A percentile compares a stretch with the other conserved stretches of the same genome.
phyloP scores from a whole-genome alignment of 345 rosid species.

The Iberis pinnata region DNA sequence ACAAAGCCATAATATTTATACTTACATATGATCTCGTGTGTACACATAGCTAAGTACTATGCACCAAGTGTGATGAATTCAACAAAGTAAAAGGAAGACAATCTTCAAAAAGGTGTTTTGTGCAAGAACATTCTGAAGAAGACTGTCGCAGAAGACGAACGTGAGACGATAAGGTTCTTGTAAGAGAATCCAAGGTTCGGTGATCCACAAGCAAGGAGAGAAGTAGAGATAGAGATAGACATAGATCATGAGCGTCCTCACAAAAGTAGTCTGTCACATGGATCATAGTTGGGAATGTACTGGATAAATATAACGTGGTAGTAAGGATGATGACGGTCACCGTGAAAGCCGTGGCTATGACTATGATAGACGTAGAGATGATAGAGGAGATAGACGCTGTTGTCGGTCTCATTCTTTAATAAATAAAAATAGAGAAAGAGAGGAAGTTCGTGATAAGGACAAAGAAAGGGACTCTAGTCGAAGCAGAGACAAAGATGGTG shows the following conservation, averaged over 20 bases:
- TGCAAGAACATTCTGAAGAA: constrained; percentile 36
- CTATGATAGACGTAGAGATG: constrained; percentile 70
- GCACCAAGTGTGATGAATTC: constrained; percentile 25
- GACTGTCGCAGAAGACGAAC: constrained; percentile 41
- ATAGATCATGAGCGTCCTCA: constrained; percentile 50
- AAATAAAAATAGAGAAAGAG: too few species aligned
- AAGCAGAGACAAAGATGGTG: too few species aligned
- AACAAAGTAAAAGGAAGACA: constrained; percentile 20
- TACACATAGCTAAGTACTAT: constrained; percentile 40
- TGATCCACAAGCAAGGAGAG: constrained; percentile 50
- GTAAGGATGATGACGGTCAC: constrained; percentile 60
- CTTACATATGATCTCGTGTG: constrained; percentile 79
- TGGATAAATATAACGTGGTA: constrained; percentile 72
- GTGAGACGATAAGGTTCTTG: constrained; percentile 53
- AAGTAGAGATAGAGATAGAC: constrained; percentile 40
- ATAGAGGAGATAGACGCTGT: constrained; percentile 55
- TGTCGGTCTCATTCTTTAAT: background rate
- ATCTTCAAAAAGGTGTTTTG: constrained; percentile 46
- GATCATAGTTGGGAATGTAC: constrained; percentile 58
- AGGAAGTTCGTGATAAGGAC: too few species aligned
- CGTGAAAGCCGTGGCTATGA: constrained; percentile 56
- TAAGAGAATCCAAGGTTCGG: constrained; percentile 96
- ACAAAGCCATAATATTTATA: constrained; percentile 83
- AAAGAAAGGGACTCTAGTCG: too few species aligned
- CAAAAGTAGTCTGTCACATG: constrained; percentile 49